phyloP scores from a whole-genome alignment of 2,329 filamentous ascomycete genomes.

The Penicillium expansum region DNA sequence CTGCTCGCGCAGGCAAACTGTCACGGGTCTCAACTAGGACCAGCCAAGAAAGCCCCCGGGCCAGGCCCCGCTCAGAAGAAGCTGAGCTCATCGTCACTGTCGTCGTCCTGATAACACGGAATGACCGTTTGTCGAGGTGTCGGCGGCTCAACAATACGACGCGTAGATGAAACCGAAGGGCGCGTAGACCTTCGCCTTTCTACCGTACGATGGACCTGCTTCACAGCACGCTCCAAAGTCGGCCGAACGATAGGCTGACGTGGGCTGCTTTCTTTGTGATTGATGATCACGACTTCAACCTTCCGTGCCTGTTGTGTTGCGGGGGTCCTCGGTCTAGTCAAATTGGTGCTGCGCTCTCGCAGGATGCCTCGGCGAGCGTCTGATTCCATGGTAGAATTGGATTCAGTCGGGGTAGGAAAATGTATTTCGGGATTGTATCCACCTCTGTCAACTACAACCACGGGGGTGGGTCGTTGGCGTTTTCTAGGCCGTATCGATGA shows the following conservation, averaged over 20 bases:
- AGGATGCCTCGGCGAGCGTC: conserved; percentile 15
- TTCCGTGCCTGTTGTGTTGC: conserved; percentile 7
- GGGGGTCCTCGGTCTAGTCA: conserved; percentile 1
- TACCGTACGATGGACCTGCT: conserved; percentile 16
- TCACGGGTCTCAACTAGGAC: background rate
- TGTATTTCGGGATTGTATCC: conserved; percentile 1
- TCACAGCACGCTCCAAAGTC: conserved; percentile 13
- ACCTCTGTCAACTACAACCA: conserved; percentile 13
- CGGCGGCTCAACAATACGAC: background rate
- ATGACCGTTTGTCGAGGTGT: conserved; percentile 19
- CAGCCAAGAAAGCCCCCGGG: background rate
- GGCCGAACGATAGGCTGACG: background rate
- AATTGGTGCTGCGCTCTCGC: conserved; percentile 19
- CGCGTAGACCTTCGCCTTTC: conserved; percentile 16
- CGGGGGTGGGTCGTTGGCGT: conserved; percentile 22
- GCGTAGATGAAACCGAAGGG: conserved; percentile 6
- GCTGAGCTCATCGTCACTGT: conserved; percentile 41
- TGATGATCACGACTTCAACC: conserved; percentile 35
- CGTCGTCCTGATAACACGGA: conserved; percentile 30
- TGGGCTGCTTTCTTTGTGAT: conserved; percentile 15
- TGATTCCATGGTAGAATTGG: conserved; percentile 8
- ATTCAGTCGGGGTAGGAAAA: background rate
- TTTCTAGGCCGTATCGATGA: conserved; percentile 22
- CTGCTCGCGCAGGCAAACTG: background rate
- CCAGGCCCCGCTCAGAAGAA: conserved; percentile 27